phyloP scores from a whole-genome alignment of 2,329 filamentous ascomycete genomes.

The Truncatella angustata region DNA sequence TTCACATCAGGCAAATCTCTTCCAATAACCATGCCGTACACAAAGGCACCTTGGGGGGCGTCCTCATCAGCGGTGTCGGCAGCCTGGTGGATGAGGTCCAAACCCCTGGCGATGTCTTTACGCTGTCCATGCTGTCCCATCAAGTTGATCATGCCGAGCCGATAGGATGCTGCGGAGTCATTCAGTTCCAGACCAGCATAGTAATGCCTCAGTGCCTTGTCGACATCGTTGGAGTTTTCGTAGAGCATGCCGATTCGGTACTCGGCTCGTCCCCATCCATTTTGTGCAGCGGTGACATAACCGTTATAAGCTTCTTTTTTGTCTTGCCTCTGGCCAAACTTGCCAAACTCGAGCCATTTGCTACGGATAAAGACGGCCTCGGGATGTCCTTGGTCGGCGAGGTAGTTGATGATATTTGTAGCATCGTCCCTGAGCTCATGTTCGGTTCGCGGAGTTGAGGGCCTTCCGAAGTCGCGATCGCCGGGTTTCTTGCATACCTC shows the following conservation, averaged over 20 bases:
- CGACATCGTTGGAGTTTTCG: slow-evolving; percentile 88
- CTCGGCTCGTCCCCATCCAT: slow-evolving; percentile 83
- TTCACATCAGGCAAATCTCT: slow-evolving; percentile 88
- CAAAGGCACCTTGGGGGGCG: slow-evolving; percentile 91
- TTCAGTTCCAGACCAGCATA: slow-evolving; percentile 73
- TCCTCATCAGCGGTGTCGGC: slow-evolving; percentile 92
- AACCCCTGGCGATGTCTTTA: slow-evolving; percentile 74
- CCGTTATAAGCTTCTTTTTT: slow-evolving; percentile 91
- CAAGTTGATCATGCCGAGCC: slow-evolving; percentile 95
- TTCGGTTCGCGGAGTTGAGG: slow-evolving; percentile 81
- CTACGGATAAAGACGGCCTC: slow-evolving; percentile 91
- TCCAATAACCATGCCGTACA: slow-evolving; percentile 91
- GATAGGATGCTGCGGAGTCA: slow-evolving; percentile 83
- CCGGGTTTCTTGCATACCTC: slow-evolving; percentile 29
- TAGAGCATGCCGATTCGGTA: slow-evolving; percentile 99
- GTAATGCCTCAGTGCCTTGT: slow-evolving; percentile 90
- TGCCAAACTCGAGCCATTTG: slow-evolving; percentile 98
- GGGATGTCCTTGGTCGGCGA: slow-evolving; percentile 88
- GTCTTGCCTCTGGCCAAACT: slow-evolving; percentile 86
- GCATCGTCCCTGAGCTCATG: slow-evolving; percentile 86
- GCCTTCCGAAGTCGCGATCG: slow-evolving; percentile 49
- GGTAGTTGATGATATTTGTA: slow-evolving; percentile 85
- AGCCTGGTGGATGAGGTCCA: slow-evolving; percentile 80
- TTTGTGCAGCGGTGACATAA: slow-evolving; percentile 82
- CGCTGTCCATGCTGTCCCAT: slow-evolving; percentile 88